A percentile compares a stretch with the other conserved stretches of the same genome.
Evolutionary conservation across 129 eudicot genomes (phyloP).

Genomic region (Arctium lappa): DNA sequence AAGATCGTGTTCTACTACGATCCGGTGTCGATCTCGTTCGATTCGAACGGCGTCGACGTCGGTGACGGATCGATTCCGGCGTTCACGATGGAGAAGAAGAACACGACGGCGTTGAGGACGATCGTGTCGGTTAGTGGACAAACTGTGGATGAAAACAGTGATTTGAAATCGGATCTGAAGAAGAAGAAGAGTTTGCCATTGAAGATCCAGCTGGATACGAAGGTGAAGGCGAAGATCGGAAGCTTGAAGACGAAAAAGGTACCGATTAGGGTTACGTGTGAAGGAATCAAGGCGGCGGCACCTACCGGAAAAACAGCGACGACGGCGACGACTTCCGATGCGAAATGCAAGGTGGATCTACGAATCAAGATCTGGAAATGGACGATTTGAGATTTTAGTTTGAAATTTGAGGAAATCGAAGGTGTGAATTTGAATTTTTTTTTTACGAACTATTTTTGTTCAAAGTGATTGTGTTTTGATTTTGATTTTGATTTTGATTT

Average conservation of each 20-base stretch:
- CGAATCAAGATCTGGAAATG: constrained; percentile 65
- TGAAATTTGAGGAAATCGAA: not conserved
- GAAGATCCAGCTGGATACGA: constrained; percentile 54
- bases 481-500: not conserved
- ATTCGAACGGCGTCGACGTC: constrained; percentile 33
- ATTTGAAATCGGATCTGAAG: constrained; percentile 43
- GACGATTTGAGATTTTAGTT: constrained; percentile 30
- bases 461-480: not conserved
- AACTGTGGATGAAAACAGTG: constrained; percentile 23
- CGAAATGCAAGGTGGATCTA: constrained; percentile 67
- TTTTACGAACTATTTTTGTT: not conserved
- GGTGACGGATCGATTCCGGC: constrained; percentile 53
- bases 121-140: constrained; percentile 16
- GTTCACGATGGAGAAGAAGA: constrained; percentile 45
- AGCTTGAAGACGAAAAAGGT: constrained; percentile 52
- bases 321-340: constrained; percentile 40
- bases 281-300: constrained; percentile 40
- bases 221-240: constrained; percentile 61
- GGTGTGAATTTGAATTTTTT: constrained; percentile 18
- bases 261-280: constrained; percentile 53
- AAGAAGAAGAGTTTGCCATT: constrained; percentile 41
- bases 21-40: constrained; percentile 34
- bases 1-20: constrained; percentile 56
- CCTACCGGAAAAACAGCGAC: constrained; percentile 55
- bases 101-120: constrained; percentile 42